A percentile compares a stretch with the other conserved stretches of the same genome.
Conservation (phyloP, 2,329 filamentous ascomycete species). For the Verticillium longisporum region DNA sequence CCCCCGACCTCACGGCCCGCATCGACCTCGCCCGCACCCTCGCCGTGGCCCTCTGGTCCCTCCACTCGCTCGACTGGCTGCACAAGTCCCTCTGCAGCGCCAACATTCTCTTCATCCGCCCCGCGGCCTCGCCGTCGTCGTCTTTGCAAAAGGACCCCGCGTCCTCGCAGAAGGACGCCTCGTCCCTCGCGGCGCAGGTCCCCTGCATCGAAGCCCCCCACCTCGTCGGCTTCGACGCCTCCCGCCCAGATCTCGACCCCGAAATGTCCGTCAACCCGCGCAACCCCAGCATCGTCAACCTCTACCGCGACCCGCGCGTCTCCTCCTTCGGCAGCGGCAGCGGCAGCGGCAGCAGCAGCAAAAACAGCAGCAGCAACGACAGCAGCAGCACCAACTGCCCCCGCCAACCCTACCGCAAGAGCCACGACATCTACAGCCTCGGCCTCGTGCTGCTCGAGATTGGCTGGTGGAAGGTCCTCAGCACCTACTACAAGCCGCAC, state of each 20-base stretch:
- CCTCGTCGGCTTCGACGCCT: slow-evolving; percentile 48
- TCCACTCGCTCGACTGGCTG: slow-evolving; percentile 29
- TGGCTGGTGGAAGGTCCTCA: slow-evolving; percentile 35
- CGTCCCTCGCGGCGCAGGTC: slow-evolving; percentile 26
- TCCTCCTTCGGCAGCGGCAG: slow-evolving; percentile 4
- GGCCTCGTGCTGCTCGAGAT: slow-evolving; percentile 45
- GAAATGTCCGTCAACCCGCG: slow-evolving; percentile 40
- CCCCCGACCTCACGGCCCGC: slow-evolving; percentile 37
- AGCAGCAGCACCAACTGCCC: slow-evolving; percentile 8
- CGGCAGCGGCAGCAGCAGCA: no score
- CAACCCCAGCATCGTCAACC: slow-evolving; percentile 33
- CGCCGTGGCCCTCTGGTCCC: slow-evolving; percentile 38
- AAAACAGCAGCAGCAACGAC: no score
- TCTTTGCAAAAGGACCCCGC: slow-evolving; percentile 27
- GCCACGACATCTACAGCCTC: slow-evolving; percentile 45
- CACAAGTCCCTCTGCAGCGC: background rate
- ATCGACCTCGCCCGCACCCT: slow-evolving; percentile 34
- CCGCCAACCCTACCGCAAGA: slow-evolving; percentile 31
- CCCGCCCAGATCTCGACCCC: slow-evolving; percentile 39
- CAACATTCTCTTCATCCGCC: slow-evolving; percentile 21
- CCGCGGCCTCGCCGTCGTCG: slow-evolving; percentile 45
- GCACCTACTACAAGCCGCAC: slow-evolving; percentile 29
- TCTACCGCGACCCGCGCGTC: slow-evolving; percentile 40
- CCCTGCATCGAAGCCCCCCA: slow-evolving; percentile 34
- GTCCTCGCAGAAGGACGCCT: slow-evolving; percentile 20